Percentiles rank a stretch among this genome's conserved stretches.
Conservation (phyloP, 805 yeast species). For the Vanderwaltozyma verrucispora region DNA sequence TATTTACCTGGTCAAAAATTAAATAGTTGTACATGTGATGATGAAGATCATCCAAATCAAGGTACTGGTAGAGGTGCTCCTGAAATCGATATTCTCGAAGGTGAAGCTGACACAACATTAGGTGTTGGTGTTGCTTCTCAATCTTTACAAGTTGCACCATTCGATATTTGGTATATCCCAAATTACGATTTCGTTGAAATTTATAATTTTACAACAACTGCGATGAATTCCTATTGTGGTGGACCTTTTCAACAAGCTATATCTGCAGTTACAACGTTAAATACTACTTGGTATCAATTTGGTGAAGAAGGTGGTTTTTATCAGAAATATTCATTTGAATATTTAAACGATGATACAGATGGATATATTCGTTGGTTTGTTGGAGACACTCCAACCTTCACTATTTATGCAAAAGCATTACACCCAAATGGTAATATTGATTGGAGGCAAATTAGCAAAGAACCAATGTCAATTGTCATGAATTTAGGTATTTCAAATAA, state of each 20-base stretch:
- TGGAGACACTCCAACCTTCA: slow-evolving; percentile 68
- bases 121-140: slow-evolving; percentile 76
- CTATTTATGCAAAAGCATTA: slow-evolving; percentile 61
- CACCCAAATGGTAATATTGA: slow-evolving; percentile 88
- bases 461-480: slow-evolving; percentile 84
- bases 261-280: slow-evolving; percentile 71
- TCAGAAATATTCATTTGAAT: slow-evolving; percentile 75
- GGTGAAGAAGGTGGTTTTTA: slow-evolving; percentile 43
- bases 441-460: slow-evolving; percentile 72
- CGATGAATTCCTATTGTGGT: slow-evolving; percentile 83
- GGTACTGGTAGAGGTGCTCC: slow-evolving; percentile 94
- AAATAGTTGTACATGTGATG: slow-evolving; percentile 67
- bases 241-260: slow-evolving; percentile 93
- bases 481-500: slow-evolving; percentile 84
- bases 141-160: slow-evolving; percentile 86
- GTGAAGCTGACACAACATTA: slow-evolving; percentile 49
- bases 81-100: slow-evolving; percentile 89
- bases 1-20: slow-evolving; percentile 79
- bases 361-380: slow-evolving; percentile 85
- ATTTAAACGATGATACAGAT: slow-evolving; percentile 50
- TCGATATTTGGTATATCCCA: slow-evolving; percentile 89
- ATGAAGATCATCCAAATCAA: slow-evolving; percentile 76
- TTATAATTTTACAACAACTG: slow-evolving; percentile 55
- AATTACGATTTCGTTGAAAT: slow-evolving; percentile 74
- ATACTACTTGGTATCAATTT: slow-evolving; percentile 70